phyloP scores from a whole-genome alignment of 352 stramenopile genomes.

The Globisporangium carolinianum region DNA sequence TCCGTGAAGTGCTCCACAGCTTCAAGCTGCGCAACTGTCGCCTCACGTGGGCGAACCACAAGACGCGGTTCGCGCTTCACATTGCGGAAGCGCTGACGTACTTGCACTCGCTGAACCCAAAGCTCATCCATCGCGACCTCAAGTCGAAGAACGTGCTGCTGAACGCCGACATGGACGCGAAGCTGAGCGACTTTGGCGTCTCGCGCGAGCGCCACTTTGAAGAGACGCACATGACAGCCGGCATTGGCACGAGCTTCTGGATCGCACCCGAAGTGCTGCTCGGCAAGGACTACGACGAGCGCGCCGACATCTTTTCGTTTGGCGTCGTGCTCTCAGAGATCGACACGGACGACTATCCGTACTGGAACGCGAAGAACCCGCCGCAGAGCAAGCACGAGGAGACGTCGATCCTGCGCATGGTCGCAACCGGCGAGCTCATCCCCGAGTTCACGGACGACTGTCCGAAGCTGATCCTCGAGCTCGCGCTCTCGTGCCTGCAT shows the following conservation, averaged over 20 bases:
- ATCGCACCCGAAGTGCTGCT: constrained; percentile 61
- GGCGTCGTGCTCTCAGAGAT: constrained; percentile 49
- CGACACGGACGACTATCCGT: constrained; percentile 53
- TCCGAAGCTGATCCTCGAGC: constrained; percentile 31
- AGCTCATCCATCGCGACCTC: constrained; percentile 29
- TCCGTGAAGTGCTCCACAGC: constrained; percentile 47
- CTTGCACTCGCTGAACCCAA: constrained; percentile 57
- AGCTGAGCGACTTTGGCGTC: constrained; percentile 78
- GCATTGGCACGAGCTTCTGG: constrained; percentile 67
- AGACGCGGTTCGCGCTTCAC: constrained; percentile 43
- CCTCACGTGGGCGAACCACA: constrained; percentile 44
- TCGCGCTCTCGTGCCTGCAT: constrained; percentile 42
- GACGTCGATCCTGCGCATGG: constrained; percentile 53
- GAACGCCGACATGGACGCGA: constrained; percentile 48
- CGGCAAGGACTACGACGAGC: constrained; percentile 47
- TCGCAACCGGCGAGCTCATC: constrained; percentile 45
- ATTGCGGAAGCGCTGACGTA: constrained; percentile 59
- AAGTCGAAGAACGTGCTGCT: constrained; percentile 27
- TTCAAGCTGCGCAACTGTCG: constrained; percentile 36
- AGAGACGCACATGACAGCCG: constrained; percentile 63
- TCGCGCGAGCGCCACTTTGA: constrained; percentile 47
- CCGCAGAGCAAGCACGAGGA: constrained; percentile 41
- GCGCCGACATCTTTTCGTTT: constrained; percentile 48
- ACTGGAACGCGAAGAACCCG: constrained; percentile 52
- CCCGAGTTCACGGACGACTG: constrained; percentile 47